These are phyloP conservation scores for Teratosphaeria nubilosa DNA, from an alignment of 2,329 filamentous ascomycete genomes.

Conservation along the genomic window DNA sequence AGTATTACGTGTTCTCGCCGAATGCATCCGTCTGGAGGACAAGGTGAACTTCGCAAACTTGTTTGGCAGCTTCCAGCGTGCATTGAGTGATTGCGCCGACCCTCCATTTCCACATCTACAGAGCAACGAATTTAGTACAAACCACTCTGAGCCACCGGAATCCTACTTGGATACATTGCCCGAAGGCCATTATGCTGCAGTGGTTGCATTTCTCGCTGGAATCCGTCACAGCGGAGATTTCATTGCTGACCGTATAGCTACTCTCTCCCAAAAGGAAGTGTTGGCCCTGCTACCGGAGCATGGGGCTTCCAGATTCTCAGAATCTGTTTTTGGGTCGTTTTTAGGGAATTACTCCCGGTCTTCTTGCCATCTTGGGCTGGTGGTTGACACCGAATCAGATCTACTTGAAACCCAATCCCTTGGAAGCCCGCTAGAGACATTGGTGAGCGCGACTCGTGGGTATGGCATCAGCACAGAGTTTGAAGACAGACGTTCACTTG, in stretches of 20 bases:
- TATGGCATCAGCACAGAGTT: conserved; percentile 17
- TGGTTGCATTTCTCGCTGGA: conserved; percentile 70
- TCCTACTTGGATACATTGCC: conserved; percentile 58
- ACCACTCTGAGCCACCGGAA: conserved; percentile 27
- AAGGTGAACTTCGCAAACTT: conserved; percentile 65
- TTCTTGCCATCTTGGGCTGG: conserved; percentile 18
- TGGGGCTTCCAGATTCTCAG: conserved; percentile 67
- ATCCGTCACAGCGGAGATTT: conserved; percentile 82
- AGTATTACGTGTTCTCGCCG: conserved; percentile 64
- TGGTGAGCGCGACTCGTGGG: conserved; percentile 33
- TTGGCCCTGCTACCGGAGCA: conserved; percentile 68
- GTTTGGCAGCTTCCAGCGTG: conserved; percentile 69
- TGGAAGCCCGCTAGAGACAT: conserved; percentile 18
- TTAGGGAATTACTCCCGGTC: conserved; percentile 37
- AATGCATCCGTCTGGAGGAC: conserved; percentile 68
- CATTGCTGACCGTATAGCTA: conserved; percentile 69
- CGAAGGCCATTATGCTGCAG: conserved; percentile 57
- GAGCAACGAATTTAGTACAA: conserved; percentile 41
- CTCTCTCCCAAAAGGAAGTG: conserved; percentile 65
- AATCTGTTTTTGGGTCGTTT: conserved; percentile 63
- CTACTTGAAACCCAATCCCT: conserved; percentile 13
- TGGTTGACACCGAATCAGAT: conserved; percentile 19
- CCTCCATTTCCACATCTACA: not conserved
- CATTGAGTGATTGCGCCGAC: conserved; percentile 49
- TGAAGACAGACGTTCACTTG: conserved; percentile 68